Base-by-base conservation (phyloP, 495 filamentous ascomycete species). In the Jackrogersella minutella region DNA sequence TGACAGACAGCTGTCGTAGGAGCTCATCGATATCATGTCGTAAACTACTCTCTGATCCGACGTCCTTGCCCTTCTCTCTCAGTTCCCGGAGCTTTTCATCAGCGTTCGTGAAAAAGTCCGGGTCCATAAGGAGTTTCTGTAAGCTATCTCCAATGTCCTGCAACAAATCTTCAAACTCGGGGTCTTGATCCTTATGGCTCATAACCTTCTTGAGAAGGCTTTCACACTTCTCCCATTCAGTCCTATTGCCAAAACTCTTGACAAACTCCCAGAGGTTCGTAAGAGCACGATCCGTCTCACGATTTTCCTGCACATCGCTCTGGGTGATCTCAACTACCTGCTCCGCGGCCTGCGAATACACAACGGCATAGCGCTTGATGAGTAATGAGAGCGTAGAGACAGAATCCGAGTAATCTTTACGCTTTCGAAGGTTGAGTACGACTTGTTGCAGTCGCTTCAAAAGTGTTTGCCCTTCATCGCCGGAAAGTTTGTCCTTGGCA, bases 51-150 rank as follows among this genome's bases (percentile, higher is more conserved):
- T 89, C 86, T 0, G 82, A 79, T 6, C 87, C 85, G 11, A 90
- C 75, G 33, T 87, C 76, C 43, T 87, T 85, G 8, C 86, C 88
- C 72, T 89, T 88, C 54, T 84, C 81, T 40, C 88, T 86, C 5
- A 96, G 80, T 44, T 92, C 86, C 47, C 87, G 78, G 31, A 97
- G 81, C 53, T 91, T 92, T 68, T 91, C 80, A 17, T 82, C 78
- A 1, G 87, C 87, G 14, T 89, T 82, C 40, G 91, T 88, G 65
- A 95, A 89, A 72, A 96, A 97, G 1, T 86, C 82, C 0, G 93
- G 93, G 66, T 98, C 90, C 0, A 86, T 95, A n/a, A 97, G 79
- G 74, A 98, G 86, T 49, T 91, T 88, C 72, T 95, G 89, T 3
- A 95, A 67, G 3, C 90, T 86, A 47, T 84, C 84, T 0, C 89